Conservation (phyloP, 768 basidiomycete genomes). For the Galerina marginata region DNA sequence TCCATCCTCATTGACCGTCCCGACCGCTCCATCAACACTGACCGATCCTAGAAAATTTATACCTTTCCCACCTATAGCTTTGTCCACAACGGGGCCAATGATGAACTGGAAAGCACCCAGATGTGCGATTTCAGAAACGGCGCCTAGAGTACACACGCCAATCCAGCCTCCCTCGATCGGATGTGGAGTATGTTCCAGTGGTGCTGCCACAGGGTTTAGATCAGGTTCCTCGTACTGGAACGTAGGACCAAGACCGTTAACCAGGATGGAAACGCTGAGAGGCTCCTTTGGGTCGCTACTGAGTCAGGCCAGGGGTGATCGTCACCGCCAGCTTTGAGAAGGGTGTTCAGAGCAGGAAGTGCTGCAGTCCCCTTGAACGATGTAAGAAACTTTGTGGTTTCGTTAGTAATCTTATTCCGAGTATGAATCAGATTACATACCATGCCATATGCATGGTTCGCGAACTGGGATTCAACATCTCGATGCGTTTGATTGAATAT, state of each 20-base stretch:
- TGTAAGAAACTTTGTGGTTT: constrained; percentile 10
- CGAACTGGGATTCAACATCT: constrained; percentile 15
- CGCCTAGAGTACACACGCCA: background rate
- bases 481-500: constrained; percentile 13
- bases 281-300: background rate
- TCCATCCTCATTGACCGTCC: background rate
- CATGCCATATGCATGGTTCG: constrained; percentile 22
- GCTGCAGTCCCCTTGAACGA: constrained; percentile 6
- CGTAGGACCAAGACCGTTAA: background rate
- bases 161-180: constrained; percentile 6
- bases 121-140: background rate
- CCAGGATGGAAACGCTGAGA: constrained; percentile 4
- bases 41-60: constrained; percentile 1
- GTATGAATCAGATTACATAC: background rate
- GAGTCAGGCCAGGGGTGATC: background rate
- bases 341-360: constrained; percentile 1
- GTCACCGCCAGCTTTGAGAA: background rate
- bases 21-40: background rate
- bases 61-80: constrained; percentile 4
- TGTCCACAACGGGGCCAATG: constrained; percentile 6
- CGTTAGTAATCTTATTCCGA: background rate
- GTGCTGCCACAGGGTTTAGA: background rate
- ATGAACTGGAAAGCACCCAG: background rate
- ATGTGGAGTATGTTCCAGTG: background rate
- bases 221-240: constrained; percentile 2